These are phyloP conservation scores for Helianthus annuus DNA, from an alignment of 129 eudicot genomes.

Conservation along the genomic window HanXRQr2.0-SUNRISE NC_035449.2:4181413-4181912, in stretches of 20 bases:
- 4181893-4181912: slow-evolving; percentile 1
- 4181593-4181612: background rate
- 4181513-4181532: slow-evolving; percentile 37
- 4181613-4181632: background rate
- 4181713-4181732: slow-evolving; percentile 52
- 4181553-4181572: slow-evolving; percentile 47
- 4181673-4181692: slow-evolving; percentile 17
- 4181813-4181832: slow-evolving; percentile 33
- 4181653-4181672: background rate
- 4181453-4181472: slow-evolving; percentile 24
- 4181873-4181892: slow-evolving; percentile 5
- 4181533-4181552: slow-evolving; percentile 30
- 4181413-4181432: slow-evolving; percentile 23
- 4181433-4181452: slow-evolving; percentile 33
- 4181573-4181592: slow-evolving; percentile 29
- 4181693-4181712: slow-evolving; percentile 28
- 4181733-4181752: slow-evolving; percentile 49
- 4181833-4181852: slow-evolving; percentile 14
- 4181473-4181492: slow-evolving; percentile 37
- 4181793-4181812: slow-evolving; percentile 31
- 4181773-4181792: slow-evolving; percentile 40
- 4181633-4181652: background rate
- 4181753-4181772: slow-evolving; percentile 50
- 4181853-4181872: slow-evolving; percentile 17
- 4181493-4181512: slow-evolving; percentile 35